Evolutionary conservation across 257 asterid genomes (phyloP), one percentile per base, ranked within the genome.

Genomic region (Solanum neorickii): DNA sequence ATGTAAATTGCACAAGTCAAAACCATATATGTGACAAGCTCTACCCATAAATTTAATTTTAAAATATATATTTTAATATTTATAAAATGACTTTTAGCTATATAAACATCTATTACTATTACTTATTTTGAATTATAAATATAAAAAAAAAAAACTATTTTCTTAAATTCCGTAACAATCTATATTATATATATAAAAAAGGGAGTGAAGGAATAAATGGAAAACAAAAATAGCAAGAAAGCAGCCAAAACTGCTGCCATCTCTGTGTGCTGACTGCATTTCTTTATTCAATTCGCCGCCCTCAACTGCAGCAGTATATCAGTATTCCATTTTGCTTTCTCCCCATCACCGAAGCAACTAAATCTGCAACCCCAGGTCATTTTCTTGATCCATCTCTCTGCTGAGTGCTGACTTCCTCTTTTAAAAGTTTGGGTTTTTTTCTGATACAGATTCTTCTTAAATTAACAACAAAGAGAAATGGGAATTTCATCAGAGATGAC

Each of bases 401-500:
- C 29, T 60, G 20, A 25, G 62, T 44, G 49, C 49, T 60, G 20
- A 25, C 35, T 41, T 76, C 56, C 15, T 25, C 3, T 21, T 42
- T 74, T 18, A 59, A 59, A 11, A 74, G 52, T 74, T 37, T 5
- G 39, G 7, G 7, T 37, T 37, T 37, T 33, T 80, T 29, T 27
- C 84, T 80, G 49, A n/a, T 9, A 27, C 78, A 35, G 76, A 62
- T 33, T 35, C 82, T 37, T 52, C 49, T 83, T 60, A 29, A 41
- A 23, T 83, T 33, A 9, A 35, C 37, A 25, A 83, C 39, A 60
- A 37, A 3, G 56, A 60, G 29, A 84, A 16, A 88, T 86, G 91
- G 90, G 90, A 74, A 87, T 78, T 39, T 56, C 86, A 68, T 41
- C 88, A 60, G 83, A 84, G 18, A 83, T 87, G 88, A 87, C 18